A percentile compares a stretch with the other conserved stretches of the same genome.
phyloP scores from a whole-genome alignment of 2,329 filamentous ascomycete genomes.

The Clarireedia paspali region DNA sequence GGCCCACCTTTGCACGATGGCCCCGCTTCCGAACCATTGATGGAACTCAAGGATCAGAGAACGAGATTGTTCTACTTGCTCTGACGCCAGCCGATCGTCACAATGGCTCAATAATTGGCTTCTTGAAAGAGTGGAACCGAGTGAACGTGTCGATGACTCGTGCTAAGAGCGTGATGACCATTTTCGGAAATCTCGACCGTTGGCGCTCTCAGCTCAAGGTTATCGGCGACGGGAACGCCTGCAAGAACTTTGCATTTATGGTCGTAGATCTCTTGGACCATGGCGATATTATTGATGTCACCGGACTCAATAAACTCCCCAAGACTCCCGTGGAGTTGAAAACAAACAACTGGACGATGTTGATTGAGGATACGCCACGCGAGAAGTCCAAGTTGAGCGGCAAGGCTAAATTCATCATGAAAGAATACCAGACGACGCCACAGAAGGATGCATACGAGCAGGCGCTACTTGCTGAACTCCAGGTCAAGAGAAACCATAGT shows the following conservation, averaged over 20 bases:
- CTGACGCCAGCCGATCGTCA: conserved; percentile 7
- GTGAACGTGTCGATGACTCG: conserved; percentile 14
- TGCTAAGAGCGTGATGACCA: conserved; percentile 2
- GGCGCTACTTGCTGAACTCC: too few species aligned
- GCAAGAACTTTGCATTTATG: conserved; percentile 3
- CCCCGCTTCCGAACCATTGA: conserved; percentile 10
- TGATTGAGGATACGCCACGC: background rate
- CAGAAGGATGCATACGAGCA: too few species aligned
- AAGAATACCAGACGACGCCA: too few species aligned
- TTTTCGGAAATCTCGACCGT: conserved; percentile 10
- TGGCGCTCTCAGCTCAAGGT: conserved; percentile 4
- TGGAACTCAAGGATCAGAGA: conserved; percentile 8
- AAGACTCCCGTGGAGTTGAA: background rate
- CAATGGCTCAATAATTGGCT: conserved; percentile 3
- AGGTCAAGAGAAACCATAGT: too few species aligned
- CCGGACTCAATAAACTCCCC: background rate
- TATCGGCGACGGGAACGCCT: background rate
- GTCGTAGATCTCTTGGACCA: conserved; percentile 7
- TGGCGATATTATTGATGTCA: conserved; percentile 9
- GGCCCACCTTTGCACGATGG: background rate
- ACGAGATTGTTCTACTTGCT: conserved; percentile 8
- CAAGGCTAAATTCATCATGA: too few species aligned
- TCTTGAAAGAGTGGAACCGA: conserved; percentile 10
- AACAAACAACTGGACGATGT: background rate
- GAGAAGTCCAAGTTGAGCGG: background rate